Evolutionary conservation across 441 rosid genomes (phyloP).

Genomic region (Erodium texanum): DNA sequence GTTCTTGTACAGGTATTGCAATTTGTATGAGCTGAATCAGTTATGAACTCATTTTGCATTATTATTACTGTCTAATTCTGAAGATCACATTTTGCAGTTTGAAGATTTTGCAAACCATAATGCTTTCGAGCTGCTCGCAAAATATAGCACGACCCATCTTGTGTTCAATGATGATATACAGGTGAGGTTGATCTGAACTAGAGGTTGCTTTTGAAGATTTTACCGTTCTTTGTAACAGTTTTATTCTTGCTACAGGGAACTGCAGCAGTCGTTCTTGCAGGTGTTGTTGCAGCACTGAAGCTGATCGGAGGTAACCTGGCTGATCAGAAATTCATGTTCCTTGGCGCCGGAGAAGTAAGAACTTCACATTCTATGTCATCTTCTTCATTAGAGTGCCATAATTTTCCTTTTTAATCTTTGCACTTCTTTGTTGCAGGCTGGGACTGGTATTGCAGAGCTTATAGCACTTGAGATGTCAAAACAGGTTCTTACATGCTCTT

Average conservation of each 20-base stretch:
- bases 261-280: conserved; percentile 22
- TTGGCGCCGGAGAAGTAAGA: neutral
- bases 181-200: neutral
- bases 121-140: conserved; percentile 13
- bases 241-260: conserved; percentile 20
- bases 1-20: conserved; percentile 1
- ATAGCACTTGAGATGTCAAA: conserved; percentile 1
- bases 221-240: conserved; percentile 1
- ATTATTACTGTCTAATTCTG: neutral
- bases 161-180: conserved; percentile 12
- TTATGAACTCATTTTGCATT: too few relatives aligned
- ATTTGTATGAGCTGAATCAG: neutral
- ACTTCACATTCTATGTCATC: neutral
- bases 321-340: neutral
- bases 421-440: conserved; percentile 1
- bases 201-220: neutral
- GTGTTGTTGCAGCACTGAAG: conserved; percentile 21
- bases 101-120: conserved; percentile 16
- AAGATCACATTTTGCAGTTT: conserved; percentile 6
- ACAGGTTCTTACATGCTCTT: neutral
- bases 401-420: neutral
- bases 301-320: conserved; percentile 4
- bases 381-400: too few relatives aligned
- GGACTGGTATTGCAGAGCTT: neutral
- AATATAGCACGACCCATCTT: conserved; percentile 14